A percentile compares a stretch with the other conserved stretches of the same genome.
Conservation (phyloP, 331 rosid species). For the Acacia pycnantha region DNA sequence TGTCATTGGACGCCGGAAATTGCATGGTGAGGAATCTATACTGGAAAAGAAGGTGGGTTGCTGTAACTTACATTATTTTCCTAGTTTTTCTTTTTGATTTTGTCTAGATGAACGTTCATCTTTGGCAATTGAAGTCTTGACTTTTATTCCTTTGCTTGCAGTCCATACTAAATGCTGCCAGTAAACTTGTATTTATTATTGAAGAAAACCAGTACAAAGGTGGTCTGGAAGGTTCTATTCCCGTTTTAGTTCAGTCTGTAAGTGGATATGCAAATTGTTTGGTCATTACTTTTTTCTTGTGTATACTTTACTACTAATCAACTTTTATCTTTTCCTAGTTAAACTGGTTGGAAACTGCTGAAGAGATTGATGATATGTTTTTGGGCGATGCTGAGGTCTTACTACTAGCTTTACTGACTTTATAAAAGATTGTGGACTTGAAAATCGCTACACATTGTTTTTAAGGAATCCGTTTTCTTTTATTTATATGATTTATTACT, state of each 20-base stretch:
- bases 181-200: constrained; percentile 59
- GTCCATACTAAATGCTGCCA: constrained; percentile 64
- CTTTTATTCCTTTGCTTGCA: constrained; percentile 37
- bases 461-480: not conserved
- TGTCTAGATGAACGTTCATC: constrained; percentile 18
- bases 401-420: constrained; percentile 8
- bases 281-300: constrained; percentile 11
- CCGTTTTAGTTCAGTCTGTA: constrained; percentile 85
- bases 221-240: constrained; percentile 80
- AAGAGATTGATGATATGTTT: constrained; percentile 84
- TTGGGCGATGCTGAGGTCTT: constrained; percentile 85
- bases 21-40: constrained; percentile 64
- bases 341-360: constrained; percentile 81
- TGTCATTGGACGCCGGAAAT: constrained; percentile 66
- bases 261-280: constrained; percentile 40
- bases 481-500: not conserved
- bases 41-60: constrained; percentile 68
- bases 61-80: not conserved
- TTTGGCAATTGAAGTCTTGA: constrained; percentile 10
- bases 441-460: constrained; percentile 6
- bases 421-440: not conserved
- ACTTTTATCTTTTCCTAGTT: constrained; percentile 42
- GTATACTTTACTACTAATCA: constrained; percentile 17
- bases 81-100: constrained; percentile 15
- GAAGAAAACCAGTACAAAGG: constrained; percentile 73